Evolutionary conservation across 352 stramenopile species (phyloP), one percentile per base, ranked within the genome.

Genomic region (Blastocystis hominis): DNA sequence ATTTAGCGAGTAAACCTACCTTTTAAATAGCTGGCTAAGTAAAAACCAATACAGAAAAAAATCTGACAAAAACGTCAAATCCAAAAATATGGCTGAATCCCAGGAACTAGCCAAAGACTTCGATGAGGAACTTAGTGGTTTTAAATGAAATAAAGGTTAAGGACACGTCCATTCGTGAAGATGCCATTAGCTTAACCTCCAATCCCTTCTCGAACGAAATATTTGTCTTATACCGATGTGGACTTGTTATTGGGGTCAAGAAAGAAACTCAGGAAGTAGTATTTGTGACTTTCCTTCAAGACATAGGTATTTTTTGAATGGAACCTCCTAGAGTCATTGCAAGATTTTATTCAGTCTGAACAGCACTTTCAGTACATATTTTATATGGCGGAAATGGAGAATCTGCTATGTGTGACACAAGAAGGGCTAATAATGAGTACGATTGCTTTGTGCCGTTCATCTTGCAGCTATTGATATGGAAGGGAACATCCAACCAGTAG

Each of bases 351-450:
- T 30, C 50, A 66, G 17, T 13, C n/a, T 6, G 72, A 84, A 42
- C 72, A 84, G 56, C 44, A 50, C 10, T 84, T 84, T 42, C 44
- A 68, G 36, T 42, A 4, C 34, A 66, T 84, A 24, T 84, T 53
- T n/a, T 84, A 66, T 84, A 46, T 84, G 20, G 72, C 72, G 9
- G 72, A 84, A 84, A 84, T 84, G 50, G 72, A 84, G 15, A 50
- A 64, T n/a, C 56, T 84, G 7, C 44, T 84, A 10, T 15, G 34
- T 34, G 72, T 84, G 7, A 84, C 47, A n/a, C 10, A 64, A 44
- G 44, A 84, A 47, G 72, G 72, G 5, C 55, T 66, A 10, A 40
- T 84, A 13, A 34, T 84, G n/a, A 69, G 72, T 84, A 38, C 3
- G 40, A 1, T 68, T 5, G 7, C 30, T 1, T 34, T 13, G 9